These are phyloP conservation scores for Nakaseomyces glabratus DNA, from an alignment of 1,139 yeast species.

Conservation along the genomic window DNA sequence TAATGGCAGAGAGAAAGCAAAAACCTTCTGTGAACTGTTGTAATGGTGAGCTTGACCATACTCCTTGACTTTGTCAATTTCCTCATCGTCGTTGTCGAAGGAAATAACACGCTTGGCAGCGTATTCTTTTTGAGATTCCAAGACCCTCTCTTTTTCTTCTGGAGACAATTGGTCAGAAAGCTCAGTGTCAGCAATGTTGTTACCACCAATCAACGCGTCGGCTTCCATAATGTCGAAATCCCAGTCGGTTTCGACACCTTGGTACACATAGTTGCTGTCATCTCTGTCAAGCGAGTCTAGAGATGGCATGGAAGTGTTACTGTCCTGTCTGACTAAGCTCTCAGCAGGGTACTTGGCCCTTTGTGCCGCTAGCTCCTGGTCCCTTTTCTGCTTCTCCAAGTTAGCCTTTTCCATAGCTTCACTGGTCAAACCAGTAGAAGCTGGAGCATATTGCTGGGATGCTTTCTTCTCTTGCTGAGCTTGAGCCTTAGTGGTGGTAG, in stretches of 20 bases:
- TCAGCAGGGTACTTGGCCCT: conserved; percentile 4
- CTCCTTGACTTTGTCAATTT: conserved; percentile 10
- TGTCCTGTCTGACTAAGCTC: conserved; percentile 1
- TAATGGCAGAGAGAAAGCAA: conserved; percentile 38
- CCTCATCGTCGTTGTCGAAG: conserved; percentile 8
- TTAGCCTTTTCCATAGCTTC: conserved; percentile 2
- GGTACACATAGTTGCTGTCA: conserved; percentile 5
- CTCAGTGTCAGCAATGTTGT: conserved; percentile 5
- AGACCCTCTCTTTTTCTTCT: conserved; percentile 1
- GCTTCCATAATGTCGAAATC: conserved; percentile 7
- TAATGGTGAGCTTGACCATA: conserved; percentile 8
- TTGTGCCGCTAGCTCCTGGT: not conserved
- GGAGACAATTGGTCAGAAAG: conserved; percentile 5
- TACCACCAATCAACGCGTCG: conserved; percentile 7
- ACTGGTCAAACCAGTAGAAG: conserved; percentile 2
- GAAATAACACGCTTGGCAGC: conserved; percentile 2
- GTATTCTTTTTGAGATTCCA: not conserved
- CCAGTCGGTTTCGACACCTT: conserved; percentile 6
- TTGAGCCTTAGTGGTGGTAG: not conserved
- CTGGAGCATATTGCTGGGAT: not conserved
- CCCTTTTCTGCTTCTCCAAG: conserved; percentile 1
- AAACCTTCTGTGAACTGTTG: conserved; percentile 31
- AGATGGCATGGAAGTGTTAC: conserved; percentile 1
- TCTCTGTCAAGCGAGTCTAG: conserved; percentile 1
- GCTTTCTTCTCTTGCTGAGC: not conserved